phyloP scores from a whole-genome alignment of 768 basidiomycete species.

The Lyophyllum decastes region DNA sequence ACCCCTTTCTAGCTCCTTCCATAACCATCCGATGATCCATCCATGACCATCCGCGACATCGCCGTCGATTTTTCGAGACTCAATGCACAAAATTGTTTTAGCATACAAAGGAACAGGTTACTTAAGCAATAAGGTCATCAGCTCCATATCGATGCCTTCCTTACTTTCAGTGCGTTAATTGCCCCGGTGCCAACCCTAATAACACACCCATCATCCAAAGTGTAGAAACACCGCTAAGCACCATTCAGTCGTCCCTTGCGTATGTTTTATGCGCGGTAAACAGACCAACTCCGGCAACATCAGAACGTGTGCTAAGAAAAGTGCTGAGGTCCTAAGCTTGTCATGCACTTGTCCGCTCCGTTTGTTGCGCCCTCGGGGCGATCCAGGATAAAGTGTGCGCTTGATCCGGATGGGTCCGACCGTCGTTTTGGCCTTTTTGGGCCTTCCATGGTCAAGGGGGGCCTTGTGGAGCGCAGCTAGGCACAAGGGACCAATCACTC shows the following conservation, averaged over 20 bases:
- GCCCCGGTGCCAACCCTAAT: background rate
- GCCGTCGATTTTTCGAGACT: background rate
- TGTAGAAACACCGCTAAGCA: background rate
- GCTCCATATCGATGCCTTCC: background rate
- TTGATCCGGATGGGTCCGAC: constrained; percentile 1
- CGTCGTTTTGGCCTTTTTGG: background rate
- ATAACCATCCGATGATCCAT: background rate
- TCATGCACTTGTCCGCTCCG: background rate
- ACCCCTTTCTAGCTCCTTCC: background rate
- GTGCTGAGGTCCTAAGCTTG: background rate
- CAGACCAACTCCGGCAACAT: background rate
- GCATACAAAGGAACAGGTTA: background rate
- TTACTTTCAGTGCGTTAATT: background rate
- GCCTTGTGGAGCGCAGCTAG: background rate
- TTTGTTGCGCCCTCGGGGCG: background rate
- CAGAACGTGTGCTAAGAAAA: background rate
- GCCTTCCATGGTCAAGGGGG: background rate
- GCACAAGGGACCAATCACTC: constrained; percentile 7
- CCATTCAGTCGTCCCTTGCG: background rate
- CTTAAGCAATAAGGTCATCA: constrained; percentile 1
- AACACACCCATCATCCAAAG: background rate
- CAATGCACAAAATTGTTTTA: background rate
- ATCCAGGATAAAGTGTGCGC: background rate
- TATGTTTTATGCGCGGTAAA: background rate
- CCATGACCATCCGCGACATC: background rate